Evolutionary conservation across 2,329 filamentous ascomycete species (phyloP).

Genomic region (Fusarium veterinarium): DNA sequence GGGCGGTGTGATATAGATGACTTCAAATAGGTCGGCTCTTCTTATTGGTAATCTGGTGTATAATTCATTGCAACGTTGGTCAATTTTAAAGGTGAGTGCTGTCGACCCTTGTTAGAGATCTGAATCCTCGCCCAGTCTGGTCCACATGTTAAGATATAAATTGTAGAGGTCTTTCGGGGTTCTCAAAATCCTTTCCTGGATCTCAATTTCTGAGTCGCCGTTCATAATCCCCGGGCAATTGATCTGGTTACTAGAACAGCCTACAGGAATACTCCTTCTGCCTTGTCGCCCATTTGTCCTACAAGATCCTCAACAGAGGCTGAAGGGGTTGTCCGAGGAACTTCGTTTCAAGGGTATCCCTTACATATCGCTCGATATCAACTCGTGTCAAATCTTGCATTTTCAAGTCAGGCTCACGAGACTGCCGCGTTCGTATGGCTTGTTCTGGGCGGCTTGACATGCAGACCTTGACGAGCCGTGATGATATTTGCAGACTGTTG

Average conservation of each 20-base stretch:
- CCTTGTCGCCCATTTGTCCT: too few species aligned
- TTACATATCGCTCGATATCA: fast-evolving
- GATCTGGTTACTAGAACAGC: background rate
- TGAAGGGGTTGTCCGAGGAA: too few species aligned
- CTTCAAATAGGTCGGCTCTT: too few species aligned
- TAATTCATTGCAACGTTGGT: too few species aligned
- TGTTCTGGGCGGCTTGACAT: fast-evolving
- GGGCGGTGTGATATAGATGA: too few species aligned
- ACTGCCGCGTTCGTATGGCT: fast-evolving
- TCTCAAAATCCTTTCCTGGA: too few species aligned
- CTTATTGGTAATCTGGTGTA: too few species aligned
- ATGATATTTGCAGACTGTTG: fast-evolving
- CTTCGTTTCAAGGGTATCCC: too few species aligned
- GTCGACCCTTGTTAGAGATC: fast-evolving
- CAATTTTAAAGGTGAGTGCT: background rate
- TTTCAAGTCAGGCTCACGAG: fast-evolving
- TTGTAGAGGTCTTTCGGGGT: too few species aligned
- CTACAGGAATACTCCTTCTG: fast-evolving
- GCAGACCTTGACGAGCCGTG: fast-evolving
- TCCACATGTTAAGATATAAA: background rate
- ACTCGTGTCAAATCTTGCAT: fast-evolving
- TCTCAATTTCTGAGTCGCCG: too few species aligned
- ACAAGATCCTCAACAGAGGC: too few species aligned
- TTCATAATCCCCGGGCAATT: fast-evolving
- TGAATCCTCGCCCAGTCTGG: fast-evolving